Base-by-base conservation (phyloP, 129 eudicot species). In the Pseudognaphalium luteoalbum region DNA sequence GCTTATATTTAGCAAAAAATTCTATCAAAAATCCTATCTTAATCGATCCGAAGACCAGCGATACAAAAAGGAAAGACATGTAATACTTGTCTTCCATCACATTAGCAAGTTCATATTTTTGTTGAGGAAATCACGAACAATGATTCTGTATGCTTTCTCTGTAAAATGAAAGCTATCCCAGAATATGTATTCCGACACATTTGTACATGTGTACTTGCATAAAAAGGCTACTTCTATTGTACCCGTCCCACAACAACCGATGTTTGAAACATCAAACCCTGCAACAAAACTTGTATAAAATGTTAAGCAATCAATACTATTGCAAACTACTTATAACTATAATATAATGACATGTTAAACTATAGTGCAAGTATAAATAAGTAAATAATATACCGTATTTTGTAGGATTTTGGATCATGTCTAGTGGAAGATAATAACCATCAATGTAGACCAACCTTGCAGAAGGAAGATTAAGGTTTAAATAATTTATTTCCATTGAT, bases 101-200 rank as follows among this genome's bases (percentile, higher is more conserved):
- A 20, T 78, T 6, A 70, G 8, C 25, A 78, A 60, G 42, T 78
- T 70, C 64, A 68, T 57, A 37, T 86, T 35, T 66, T 86, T 78
- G 69, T 71, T 58, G 62, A 88, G 69, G 30, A 83, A 71, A 68
- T 86, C 78, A 17, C 57, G 77, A 50, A 78, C 88, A 0, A 88
- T 56, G 65, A 90, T 54, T 74, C 75, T 84, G 77, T 88, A 88
- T 41, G 91, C 89, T 14, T 67, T 80, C 44, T 86, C 87, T 6
- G 97, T 91, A 37, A 83, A 86, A 83, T 91, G 94, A 79, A 86
- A 91, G 80, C 94, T 86, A 73, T 91, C 97, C 97, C 92, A 91
- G 33, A 91, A 91, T 63, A 91, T 79, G 58, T 84, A 88, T 4
- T 88, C 81, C 2, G 79, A 80, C 6, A 77, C 89, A 76, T 88